These are phyloP conservation scores for Pulveroboletus sp. DNA, from an alignment of 768 basidiomycete genomes.

Conservation along the genomic window DNA sequence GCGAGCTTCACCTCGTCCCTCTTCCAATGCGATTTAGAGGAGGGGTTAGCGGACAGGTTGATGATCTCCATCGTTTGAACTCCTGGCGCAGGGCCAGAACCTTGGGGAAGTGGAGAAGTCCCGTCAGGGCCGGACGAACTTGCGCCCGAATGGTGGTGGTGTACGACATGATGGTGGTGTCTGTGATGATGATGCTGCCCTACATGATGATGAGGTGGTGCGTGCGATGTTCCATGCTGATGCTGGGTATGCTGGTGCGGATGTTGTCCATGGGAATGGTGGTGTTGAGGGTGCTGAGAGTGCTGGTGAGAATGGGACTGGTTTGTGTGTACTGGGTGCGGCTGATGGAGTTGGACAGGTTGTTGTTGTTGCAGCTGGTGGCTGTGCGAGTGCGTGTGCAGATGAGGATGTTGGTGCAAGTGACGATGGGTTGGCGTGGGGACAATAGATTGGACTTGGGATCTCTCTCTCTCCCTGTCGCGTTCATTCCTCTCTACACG, in stretches of 20 bases:
- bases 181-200: slow-evolving; percentile 49
- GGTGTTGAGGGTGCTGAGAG: slow-evolving; percentile 28
- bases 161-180: slow-evolving; percentile 38
- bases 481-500: slow-evolving; percentile 21
- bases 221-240: slow-evolving; percentile 29
- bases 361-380: slow-evolving; percentile 30
- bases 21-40: slow-evolving; percentile 37
- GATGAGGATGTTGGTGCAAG: slow-evolving; percentile 31
- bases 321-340: slow-evolving; percentile 25
- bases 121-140: slow-evolving; percentile 26
- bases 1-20: slow-evolving; percentile 31
- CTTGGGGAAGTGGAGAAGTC: slow-evolving; percentile 32
- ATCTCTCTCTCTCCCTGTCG: slow-evolving; percentile 30
- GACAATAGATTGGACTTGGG: slow-evolving; percentile 22
- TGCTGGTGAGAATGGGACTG: slow-evolving; percentile 31
- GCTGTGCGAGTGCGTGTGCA: slow-evolving; percentile 32
- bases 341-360: slow-evolving; percentile 18
- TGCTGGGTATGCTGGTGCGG: slow-evolving; percentile 31
- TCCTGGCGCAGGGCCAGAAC: slow-evolving; percentile 32
- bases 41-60: slow-evolving; percentile 36
- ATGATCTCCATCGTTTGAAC: slow-evolving; percentile 49
- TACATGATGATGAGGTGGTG: slow-evolving; percentile 40
- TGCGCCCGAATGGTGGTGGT: slow-evolving; percentile 44
- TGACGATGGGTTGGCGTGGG: slow-evolving; percentile 27
- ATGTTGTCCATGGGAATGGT: slow-evolving; percentile 27